Evolutionary conservation across 495 filamentous ascomycete species (phyloP), one percentile per base, ranked within the genome.

Genomic region (Tuber indicum): DNA sequence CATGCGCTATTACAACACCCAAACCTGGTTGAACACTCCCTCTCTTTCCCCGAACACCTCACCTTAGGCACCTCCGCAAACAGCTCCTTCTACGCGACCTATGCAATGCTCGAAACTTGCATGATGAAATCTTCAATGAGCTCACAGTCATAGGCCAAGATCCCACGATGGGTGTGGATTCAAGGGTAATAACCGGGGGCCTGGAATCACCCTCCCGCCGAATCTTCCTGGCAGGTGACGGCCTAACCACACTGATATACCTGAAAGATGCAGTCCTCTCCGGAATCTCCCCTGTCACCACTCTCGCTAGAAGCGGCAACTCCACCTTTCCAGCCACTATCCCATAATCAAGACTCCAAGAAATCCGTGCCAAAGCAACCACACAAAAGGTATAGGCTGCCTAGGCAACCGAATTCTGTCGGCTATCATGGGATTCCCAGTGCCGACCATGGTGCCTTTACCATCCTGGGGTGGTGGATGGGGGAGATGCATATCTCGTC

Each of bases 401-500:
- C 17, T 81, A 81, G n/a, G 73, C 79, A 41, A 79, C 80, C 23
- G 80, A 82, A 71, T 82, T 76, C 70, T 82, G 81, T 46, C 76
- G 81, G 36, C 73, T 82, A 17, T 75, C 66, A 10, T 82, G 81
- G 81, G 47, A 78, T 72, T 76, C 69, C 0, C 4, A 62, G 2
- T 73, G 76, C 0, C 66, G 46, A n/a, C 73, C 80, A 58, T 82
- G 76, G 36, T 82, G 79, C 39, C 72, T 79, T 10, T 82, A 82
- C n/a, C 80, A 82, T 21, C 81, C 80, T 14, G 80, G 81, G 32
- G 52, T 76, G 26, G 74, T 45, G 19, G 71, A 74, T 10, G 77
- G 80, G 14, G 80, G 80, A 1, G 81, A 79, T 32, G 81, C 76
- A 21, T 82, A 82, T 52, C 76, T 82, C 0, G 74, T 82, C 23